Base-by-base conservation (phyloP, 1,284 basidiomycete genomes). In the Inonotus obliquus region DNA sequence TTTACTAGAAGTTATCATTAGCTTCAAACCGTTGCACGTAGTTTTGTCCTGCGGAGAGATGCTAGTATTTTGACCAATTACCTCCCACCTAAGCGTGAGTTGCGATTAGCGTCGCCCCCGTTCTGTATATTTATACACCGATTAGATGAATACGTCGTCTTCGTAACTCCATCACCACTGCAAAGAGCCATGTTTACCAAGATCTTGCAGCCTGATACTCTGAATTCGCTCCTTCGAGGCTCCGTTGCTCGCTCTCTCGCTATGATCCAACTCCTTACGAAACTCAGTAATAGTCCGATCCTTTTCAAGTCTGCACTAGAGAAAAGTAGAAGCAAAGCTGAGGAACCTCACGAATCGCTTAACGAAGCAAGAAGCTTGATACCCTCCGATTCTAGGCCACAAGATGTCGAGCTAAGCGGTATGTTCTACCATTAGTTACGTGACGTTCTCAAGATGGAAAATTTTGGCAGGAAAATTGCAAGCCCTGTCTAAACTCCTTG, bases 251-350 rank as follows among this genome's bases (percentile, higher is more conserved):
- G 93, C 69, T 90, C 91, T 1, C 79, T 96, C n/a, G 91, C 90
- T 9, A 74, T 95, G 51, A 95, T 95, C 70, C 83, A 82, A 68
- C 79, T 83, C 60, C 79, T 96, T 54, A 91, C 90, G 23, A 97
- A 98, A 78, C 84, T 98, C 63, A 95, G 93, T 77, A 98, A 94
- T 70, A 94, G 94, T 66, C 96, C 96, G 0, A 86, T 94, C 62
- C 78, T 98, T 19, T 77, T 98, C 25, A 87, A 89, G 67, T 85
- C 85, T 4, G 82, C 86, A 21, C 82, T 83, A 53, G 87, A 90
- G 65, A 85, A 84, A 66, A 79, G 78, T 21, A 79, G 78, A 58
- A 74, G 71, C 66, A 74, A 65, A 52, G 74, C 51, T 21, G 67
- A 67, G 23, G 69, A 71, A 44, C 75, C 77, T 68, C 61, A 63